Base-by-base conservation (phyloP, 495 filamentous ascomycete genomes). In the Neurospora sp. region DNA sequence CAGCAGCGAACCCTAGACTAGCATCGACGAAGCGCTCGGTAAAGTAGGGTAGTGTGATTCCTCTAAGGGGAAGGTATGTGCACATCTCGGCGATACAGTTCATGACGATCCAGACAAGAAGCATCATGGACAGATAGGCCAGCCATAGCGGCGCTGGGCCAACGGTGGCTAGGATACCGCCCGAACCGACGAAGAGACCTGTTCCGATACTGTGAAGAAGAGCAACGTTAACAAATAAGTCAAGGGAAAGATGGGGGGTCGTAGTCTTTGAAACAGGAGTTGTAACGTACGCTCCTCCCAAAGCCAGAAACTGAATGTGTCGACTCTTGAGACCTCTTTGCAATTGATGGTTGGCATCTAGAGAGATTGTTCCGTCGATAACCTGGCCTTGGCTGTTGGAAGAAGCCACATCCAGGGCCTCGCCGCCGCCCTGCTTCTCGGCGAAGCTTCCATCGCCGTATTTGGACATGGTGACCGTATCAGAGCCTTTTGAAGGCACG, bases 1-100 rank as follows among this genome's bases (percentile, higher is more conserved):
- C 93, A 77, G 91, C 90, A 46, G 93, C 90, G 76, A 94, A 94
- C 18, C 92, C 92, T 76, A 95, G 82, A 77, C 90, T 91, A 12
- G 89, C 86, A 74, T 94, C 91, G 72, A 94, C 89, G 72, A 91
- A 90, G 69, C 92, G 90, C 72, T 89, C 84, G 27, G 92, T 91
- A 75, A 93, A 94, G 72, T 93, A 84, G 0, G 86, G 86, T 18
- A 89, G 80, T 4, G 85, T 87, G 46, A 85, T 84, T 12, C 88
- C 88, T 46, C 81, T 83, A 76, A 89, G 82, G 1, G 91, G 89
- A 20, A 93, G 86, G 82, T 89, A 92, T 46, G 90, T 90, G 35
- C 88, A 78, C 83, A 86, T 84, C 71, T 86, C 85, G 39, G 82
- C 84, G 39, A 86, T 77, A 66, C 73, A 74, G 76, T 85, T 85